Percentiles rank a stretch among this genome's conserved stretches.
These are phyloP conservation scores for Picea glauca DNA, from an alignment of 75 land plant genomes.

Conservation along the genomic window DNA sequence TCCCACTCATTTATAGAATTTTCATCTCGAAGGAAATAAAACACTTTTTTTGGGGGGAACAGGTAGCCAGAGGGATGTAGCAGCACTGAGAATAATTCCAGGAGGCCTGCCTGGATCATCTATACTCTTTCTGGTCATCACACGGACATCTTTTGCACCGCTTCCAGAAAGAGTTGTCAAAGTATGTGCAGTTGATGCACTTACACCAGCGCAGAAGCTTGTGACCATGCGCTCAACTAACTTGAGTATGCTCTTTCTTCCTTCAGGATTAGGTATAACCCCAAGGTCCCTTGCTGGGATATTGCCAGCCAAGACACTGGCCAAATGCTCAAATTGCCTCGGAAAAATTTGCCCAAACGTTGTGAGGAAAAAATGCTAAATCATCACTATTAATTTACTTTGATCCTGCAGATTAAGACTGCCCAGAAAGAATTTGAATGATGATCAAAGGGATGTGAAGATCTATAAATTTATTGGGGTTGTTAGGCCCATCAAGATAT, in stretches of 20 bases:
- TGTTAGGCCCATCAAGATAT: too few relatives aligned
- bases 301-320: slow-evolving; percentile 57
- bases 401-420: too few relatives aligned
- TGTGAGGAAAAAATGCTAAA: too few relatives aligned
- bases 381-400: too few relatives aligned
- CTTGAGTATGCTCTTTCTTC: too few relatives aligned
- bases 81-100: slow-evolving; percentile 84
- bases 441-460: too few relatives aligned
- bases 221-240: too few relatives aligned
- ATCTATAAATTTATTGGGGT: too few relatives aligned
- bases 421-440: too few relatives aligned
- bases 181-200: slow-evolving; percentile 32
- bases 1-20: not conserved
- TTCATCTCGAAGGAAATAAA: slow-evolving; percentile 79
- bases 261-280: too few relatives aligned
- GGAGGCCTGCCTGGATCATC: slow-evolving; percentile 47
- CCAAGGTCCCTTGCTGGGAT: too few relatives aligned
- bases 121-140: slow-evolving; percentile 66
- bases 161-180: slow-evolving; percentile 85
- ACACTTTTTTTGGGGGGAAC: slow-evolving; percentile 24
- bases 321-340: slow-evolving; percentile 75
- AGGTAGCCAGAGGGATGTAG: not conserved
- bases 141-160: slow-evolving; percentile 84
- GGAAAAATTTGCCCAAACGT: slow-evolving; percentile 15
- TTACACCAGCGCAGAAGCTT: too few relatives aligned